Evolutionary conservation across 2,329 filamentous ascomycete genomes (phyloP), one percentile per base, ranked within the genome.

Genomic region (Cladophialophora chaetospira): DNA sequence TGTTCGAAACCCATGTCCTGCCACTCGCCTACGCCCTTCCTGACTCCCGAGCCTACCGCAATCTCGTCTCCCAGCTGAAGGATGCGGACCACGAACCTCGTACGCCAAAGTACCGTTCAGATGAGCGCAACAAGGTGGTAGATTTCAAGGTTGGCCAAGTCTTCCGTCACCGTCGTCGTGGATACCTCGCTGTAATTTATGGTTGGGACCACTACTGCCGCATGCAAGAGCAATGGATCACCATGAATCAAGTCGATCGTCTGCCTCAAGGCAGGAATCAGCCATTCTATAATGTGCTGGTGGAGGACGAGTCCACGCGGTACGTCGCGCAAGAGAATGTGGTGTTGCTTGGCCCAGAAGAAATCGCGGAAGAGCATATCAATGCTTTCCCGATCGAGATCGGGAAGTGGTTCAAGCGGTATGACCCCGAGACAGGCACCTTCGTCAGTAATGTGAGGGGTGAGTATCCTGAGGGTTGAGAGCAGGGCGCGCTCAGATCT

Each of bases 361-460:
- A 87, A 2, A 79, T 82, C 0, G 73, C 81, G n/a, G 79, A 43
- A 73, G 89, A 63, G 9, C 31, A 58, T 42, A 25, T 60, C 40
- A 56, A 59, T 9, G 49, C 47, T 2, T 66, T 66, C 47, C 53
- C 53, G 15, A 55, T 66, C 21, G 61, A 65, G 56, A 90, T 91
- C 2, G 94, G 94, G 0, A 88, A 87, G 66, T 90, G 89, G 71
- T 97, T 99, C 72, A 95, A 90, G 72, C 80, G 91, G 38, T 97
- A 91, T 79, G 89, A 97, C 72, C 68, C 71, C 3, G 76, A 75
- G 29, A 78, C 73, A 0, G 84, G 84, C 63, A 78, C 74, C 3
- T 99, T 97, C 74, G 80, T 96, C 28, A 96, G 91, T 65, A 97
- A 97, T 71, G 78, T 89, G 51, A 74, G 75, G 65, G 89, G 95